Percentiles rank a stretch among this genome's conserved stretches.
phyloP scores from a whole-genome alignment of 257 asterid species.

The Ehretia macrophylla region DNA sequence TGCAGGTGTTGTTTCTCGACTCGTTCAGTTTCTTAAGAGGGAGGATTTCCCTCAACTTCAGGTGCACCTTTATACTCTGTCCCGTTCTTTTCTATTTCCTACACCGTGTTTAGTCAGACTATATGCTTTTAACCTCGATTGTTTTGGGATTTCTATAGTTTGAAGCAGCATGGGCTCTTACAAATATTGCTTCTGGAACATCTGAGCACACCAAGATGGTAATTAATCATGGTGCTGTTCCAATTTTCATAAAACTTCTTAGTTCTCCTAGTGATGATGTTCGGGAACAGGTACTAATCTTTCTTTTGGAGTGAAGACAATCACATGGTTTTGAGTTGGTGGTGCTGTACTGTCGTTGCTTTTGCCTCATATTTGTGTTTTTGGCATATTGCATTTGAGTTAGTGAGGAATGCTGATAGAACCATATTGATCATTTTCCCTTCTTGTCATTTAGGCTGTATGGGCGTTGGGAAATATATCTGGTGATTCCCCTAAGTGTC shows the following conservation, averaged over 20 bases:
- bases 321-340: background rate
- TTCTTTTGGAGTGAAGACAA: background rate
- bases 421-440: background rate
- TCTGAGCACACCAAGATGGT: constrained; percentile 89
- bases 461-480: constrained; percentile 98
- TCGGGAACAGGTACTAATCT: constrained; percentile 74
- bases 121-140: background rate
- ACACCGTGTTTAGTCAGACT: background rate
- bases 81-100: background rate
- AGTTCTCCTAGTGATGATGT: constrained; percentile 87
- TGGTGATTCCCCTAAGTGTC: constrained; percentile 88
- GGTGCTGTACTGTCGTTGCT: too few relatives aligned
- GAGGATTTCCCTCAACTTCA: constrained; percentile 87
- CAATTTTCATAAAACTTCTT: constrained; percentile 74
- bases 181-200: constrained; percentile 91
- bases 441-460: constrained; percentile 53
- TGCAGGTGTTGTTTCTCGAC: constrained; percentile 83
- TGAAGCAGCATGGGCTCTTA: constrained; percentile 98
- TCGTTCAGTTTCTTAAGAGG: constrained; percentile 69
- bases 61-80: constrained; percentile 29
- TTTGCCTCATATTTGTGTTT: background rate
- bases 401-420: background rate
- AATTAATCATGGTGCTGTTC: constrained; percentile 84
- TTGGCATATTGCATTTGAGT: background rate
- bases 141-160: constrained; percentile 32